Evolutionary conservation across 2,329 filamentous ascomycete genomes (phyloP).

Genomic region (Aspergillus persii): DNA sequence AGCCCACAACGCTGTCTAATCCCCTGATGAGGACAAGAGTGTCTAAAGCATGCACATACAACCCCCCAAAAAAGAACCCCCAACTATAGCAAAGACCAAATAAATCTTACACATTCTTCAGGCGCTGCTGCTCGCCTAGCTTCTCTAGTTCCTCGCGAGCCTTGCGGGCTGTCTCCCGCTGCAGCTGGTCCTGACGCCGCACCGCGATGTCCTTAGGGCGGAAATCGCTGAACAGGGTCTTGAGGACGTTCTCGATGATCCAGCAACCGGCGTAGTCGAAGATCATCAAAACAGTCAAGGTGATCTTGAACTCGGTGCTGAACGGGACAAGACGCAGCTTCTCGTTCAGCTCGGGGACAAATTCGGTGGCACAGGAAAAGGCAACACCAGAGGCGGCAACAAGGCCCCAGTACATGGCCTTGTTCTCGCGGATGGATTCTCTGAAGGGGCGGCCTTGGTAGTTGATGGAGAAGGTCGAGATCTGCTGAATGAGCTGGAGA

Average conservation of each 20-base stretch:
- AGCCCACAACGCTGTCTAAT: not conserved
- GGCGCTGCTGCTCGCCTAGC: constrained; percentile 38
- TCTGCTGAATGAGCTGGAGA: constrained; percentile 96
- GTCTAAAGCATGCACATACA: not conserved
- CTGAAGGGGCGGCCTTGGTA: constrained; percentile 98
- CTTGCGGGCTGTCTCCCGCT: constrained; percentile 69
- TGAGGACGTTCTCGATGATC: constrained; percentile 81
- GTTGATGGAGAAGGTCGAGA: constrained; percentile 98
- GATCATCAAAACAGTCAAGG: constrained; percentile 80
- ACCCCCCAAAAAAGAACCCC: not conserved
- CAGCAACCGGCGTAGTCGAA: constrained; percentile 85
- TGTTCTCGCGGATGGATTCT: constrained; percentile 91
- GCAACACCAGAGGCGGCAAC: constrained; percentile 85
- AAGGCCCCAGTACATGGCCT: constrained; percentile 97
- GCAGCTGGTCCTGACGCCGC: constrained; percentile 80
- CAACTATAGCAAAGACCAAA: not conserved
- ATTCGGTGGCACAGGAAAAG: constrained; percentile 91
- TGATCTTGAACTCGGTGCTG: constrained; percentile 80
- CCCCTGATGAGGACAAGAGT: not conserved
- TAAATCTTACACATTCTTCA: constrained; percentile 25
- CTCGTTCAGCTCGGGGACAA: constrained; percentile 92
- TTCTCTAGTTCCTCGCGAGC: constrained; percentile 53
- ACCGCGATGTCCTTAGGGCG: constrained; percentile 89
- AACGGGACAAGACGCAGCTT: constrained; percentile 92
- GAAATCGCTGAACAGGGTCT: constrained; percentile 84